phyloP scores from a whole-genome alignment of 176 grass and related monocot species.

The Tillandsia leiboldiana region DNA sequence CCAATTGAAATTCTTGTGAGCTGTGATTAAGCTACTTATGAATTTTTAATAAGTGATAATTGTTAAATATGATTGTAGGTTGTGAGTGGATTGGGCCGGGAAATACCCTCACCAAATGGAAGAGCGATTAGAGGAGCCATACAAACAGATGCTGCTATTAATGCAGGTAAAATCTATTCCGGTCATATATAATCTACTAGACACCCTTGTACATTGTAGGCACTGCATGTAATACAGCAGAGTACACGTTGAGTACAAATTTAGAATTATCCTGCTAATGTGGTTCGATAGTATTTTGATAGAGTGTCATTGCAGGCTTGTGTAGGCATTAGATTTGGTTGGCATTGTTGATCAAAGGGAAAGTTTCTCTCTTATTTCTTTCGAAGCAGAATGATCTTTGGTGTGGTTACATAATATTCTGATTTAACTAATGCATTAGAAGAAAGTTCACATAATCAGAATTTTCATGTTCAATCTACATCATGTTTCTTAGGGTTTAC shows the following conservation, averaged over 20 bases:
- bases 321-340: too few relatives aligned
- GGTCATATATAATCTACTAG: conserved; percentile 5
- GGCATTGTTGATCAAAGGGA: too few relatives aligned
- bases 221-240: neutral
- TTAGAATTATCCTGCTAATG: neutral
- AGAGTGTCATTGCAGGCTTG: too few relatives aligned
- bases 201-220: neutral
- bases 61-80: conserved; percentile 33
- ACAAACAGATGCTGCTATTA: conserved; percentile 92
- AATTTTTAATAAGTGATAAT: conserved; percentile 1
- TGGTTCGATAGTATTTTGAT: too few relatives aligned
- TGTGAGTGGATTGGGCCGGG: conserved; percentile 65
- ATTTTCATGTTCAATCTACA: too few relatives aligned
- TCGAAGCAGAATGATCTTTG: too few relatives aligned
- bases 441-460: too few relatives aligned
- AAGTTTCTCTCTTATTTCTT: too few relatives aligned
- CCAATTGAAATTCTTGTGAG: neutral
- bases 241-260: neutral
- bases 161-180: conserved; percentile 49
- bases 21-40: neutral
- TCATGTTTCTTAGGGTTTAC: too few relatives aligned
- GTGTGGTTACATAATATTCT: too few relatives aligned
- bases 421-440: too few relatives aligned
- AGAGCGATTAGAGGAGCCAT: conserved; percentile 57
- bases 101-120: conserved; percentile 78